Conservation (phyloP, 208 protist species). For the Trypanosoma vivax region DNA sequence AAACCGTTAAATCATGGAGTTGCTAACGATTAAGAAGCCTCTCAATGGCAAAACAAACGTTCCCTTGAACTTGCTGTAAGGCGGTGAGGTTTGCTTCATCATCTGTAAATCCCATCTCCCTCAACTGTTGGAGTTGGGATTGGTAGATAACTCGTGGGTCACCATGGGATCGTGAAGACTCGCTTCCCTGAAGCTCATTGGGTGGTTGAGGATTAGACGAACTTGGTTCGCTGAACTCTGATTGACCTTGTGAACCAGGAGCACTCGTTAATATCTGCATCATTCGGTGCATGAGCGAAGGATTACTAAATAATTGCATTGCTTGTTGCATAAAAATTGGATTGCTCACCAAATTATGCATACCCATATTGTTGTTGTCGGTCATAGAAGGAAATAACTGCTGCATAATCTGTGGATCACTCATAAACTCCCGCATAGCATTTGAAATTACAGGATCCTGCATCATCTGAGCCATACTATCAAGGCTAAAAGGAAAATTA, state of each 20-base stretch:
- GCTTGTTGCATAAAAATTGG: conserved; percentile 36
- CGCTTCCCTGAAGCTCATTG: not conserved
- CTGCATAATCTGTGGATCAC: conserved; percentile 61
- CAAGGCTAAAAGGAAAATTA: conserved; percentile 8
- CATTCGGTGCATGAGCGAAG: conserved; percentile 30
- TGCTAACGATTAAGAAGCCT: conserved; percentile 61
- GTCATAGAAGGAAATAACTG: conserved; percentile 28
- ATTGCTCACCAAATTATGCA: conserved; percentile 15
- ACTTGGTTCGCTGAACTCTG: too few relatives aligned
- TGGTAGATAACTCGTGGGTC: conserved; percentile 76
- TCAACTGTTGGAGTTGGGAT: conserved; percentile 83
- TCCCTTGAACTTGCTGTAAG: conserved; percentile 83
- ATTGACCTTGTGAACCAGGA: too few relatives aligned
- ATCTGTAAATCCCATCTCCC: conserved; percentile 91
- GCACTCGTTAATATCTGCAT: conserved; percentile 24
- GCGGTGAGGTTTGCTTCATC: conserved; percentile 89
- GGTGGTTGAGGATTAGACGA: not conserved
- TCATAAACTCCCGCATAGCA: conserved; percentile 47
- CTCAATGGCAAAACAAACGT: conserved; percentile 85
- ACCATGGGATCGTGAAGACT: conserved; percentile 34
- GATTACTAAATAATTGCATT: conserved; percentile 62
- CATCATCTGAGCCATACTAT: conserved; percentile 41
- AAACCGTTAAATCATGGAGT: not conserved
- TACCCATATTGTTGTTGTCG: conserved; percentile 20
- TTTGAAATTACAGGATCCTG: conserved; percentile 63